Percentiles rank a stretch among this genome's conserved stretches.
These are phyloP conservation scores for Penicillium canariense DNA, from an alignment of 495 filamentous ascomycete species.

Conservation along the genomic window DNA sequence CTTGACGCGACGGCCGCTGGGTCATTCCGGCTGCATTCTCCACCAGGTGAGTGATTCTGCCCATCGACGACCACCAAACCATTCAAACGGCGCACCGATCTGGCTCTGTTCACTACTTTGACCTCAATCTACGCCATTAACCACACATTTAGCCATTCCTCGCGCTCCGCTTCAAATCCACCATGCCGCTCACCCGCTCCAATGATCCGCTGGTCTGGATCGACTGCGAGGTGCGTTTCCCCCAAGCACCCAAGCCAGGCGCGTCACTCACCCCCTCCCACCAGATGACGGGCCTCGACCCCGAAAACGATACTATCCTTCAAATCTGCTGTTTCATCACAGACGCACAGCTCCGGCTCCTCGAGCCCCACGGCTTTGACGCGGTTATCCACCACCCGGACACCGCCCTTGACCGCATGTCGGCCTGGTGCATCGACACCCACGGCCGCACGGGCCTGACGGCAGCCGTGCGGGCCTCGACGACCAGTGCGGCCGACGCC, in stretches of 20 bases:
- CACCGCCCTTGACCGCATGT: conserved; percentile 73
- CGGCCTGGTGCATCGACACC: conserved; percentile 63
- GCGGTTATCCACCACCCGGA: conserved; percentile 73
- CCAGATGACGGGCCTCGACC: conserved; percentile 92
- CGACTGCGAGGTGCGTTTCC: conserved; percentile 71
- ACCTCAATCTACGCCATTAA: background rate
- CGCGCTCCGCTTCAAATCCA: conserved; percentile 2
- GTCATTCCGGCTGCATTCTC: conserved; percentile 23
- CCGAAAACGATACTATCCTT: conserved; percentile 76
- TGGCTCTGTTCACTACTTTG: background rate
- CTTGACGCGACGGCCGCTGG: conserved; percentile 1
- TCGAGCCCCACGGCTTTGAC: conserved; percentile 78
- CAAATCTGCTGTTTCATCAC: conserved; percentile 95
- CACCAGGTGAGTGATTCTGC: conserved; percentile 24
- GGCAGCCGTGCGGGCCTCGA: conserved; percentile 69
- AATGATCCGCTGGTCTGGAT: conserved; percentile 76
- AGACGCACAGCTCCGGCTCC: conserved; percentile 67
- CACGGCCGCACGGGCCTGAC: conserved; percentile 76
- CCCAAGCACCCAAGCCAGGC: background rate
- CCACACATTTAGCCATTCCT: background rate
- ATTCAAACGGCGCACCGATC: background rate
- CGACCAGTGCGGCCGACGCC: conserved; percentile 67
- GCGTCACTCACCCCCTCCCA: conserved; percentile 1
- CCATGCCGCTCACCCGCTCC: conserved; percentile 49
- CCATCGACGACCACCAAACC: background rate